A percentile compares a stretch with the other conserved stretches of the same genome.
Evolutionary conservation across 768 basidiomycete species (phyloP).

Genomic region (Kockovaella imperatae): DNA sequence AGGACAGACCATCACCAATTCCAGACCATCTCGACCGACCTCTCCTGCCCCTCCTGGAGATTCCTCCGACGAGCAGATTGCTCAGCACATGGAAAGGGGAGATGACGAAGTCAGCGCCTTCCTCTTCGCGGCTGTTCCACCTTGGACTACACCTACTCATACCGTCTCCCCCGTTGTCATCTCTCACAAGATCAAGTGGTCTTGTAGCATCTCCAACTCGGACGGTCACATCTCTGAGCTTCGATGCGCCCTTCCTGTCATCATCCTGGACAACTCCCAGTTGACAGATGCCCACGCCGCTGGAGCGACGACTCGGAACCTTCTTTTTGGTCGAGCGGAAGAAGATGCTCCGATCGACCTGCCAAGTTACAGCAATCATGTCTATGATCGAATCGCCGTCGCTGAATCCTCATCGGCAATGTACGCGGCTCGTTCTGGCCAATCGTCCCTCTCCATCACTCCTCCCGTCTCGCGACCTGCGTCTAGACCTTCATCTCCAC

Average conservation of each 20-base stretch:
- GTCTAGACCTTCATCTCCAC: constrained; percentile 22
- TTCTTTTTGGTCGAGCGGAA: constrained; percentile 54
- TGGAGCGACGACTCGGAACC: constrained; percentile 65
- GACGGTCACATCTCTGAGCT: constrained; percentile 92
- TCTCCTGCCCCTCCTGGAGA: neutral
- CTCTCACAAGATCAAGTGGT: constrained; percentile 60
- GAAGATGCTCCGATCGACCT: constrained; percentile 65
- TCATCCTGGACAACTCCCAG: constrained; percentile 67
- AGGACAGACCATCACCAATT: neutral
- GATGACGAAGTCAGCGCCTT: constrained; percentile 52
- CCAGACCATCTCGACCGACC: neutral
- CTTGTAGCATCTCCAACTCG: constrained; percentile 66
- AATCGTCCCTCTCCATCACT: constrained; percentile 23
- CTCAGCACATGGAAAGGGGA: constrained; percentile 22
- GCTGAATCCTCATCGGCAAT: constrained; percentile 36
- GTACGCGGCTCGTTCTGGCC: constrained; percentile 19
- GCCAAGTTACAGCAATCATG: constrained; percentile 81
- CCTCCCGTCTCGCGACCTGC: constrained; percentile 30
- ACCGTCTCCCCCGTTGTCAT: constrained; percentile 65
- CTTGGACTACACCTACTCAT: constrained; percentile 62
- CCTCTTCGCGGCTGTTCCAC: constrained; percentile 57
- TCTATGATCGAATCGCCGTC: constrained; percentile 69
- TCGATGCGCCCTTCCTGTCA: constrained; percentile 84
- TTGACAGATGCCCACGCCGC: constrained; percentile 66
- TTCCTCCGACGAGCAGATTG: constrained; percentile 8